Percentiles rank a stretch among this genome's conserved stretches.
Conservation (phyloP, 352 stramenopile genomes). For the Phytophthora palmivora region DNA sequence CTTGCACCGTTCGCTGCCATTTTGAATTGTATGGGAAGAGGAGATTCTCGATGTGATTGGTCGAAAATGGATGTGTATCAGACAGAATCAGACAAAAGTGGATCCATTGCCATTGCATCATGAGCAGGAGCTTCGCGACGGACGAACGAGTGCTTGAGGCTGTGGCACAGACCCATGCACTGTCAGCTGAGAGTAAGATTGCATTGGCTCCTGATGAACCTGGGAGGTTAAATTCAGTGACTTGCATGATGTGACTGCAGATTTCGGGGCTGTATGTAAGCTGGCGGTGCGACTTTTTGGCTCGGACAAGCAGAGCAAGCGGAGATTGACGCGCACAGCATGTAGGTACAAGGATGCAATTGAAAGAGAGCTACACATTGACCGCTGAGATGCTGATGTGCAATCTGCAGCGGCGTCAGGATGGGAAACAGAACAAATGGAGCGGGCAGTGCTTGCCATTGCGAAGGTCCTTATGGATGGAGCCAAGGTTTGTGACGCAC, state of each 20-base stretch:
- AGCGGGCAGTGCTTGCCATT: constrained; percentile 62
- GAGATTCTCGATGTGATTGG: constrained; percentile 14
- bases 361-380: background rate
- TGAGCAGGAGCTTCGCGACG: constrained; percentile 54
- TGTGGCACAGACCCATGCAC: constrained; percentile 38
- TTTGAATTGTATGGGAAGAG: constrained; percentile 3
- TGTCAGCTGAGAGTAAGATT: constrained; percentile 54
- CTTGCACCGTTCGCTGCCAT: constrained; percentile 70
- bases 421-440: constrained; percentile 63
- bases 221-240: background rate
- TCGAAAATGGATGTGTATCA: constrained; percentile 27
- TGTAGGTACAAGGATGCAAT: constrained; percentile 39
- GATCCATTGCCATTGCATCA: constrained; percentile 35
- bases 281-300: constrained; percentile 67
- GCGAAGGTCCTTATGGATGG: constrained; percentile 82
- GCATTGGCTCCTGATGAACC: background rate
- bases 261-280: constrained; percentile 65
- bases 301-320: constrained; percentile 72
- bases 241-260: constrained; percentile 30
- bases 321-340: constrained; percentile 58
- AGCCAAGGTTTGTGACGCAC: constrained; percentile 48
- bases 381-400: background rate
- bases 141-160: constrained; percentile 73
- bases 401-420: constrained; percentile 51
- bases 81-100: constrained; percentile 24